A percentile compares a stretch with the other conserved stretches of the same genome.
Conservation (phyloP, 305 asterid genomes). For the Rubia tinctorum region DNA sequence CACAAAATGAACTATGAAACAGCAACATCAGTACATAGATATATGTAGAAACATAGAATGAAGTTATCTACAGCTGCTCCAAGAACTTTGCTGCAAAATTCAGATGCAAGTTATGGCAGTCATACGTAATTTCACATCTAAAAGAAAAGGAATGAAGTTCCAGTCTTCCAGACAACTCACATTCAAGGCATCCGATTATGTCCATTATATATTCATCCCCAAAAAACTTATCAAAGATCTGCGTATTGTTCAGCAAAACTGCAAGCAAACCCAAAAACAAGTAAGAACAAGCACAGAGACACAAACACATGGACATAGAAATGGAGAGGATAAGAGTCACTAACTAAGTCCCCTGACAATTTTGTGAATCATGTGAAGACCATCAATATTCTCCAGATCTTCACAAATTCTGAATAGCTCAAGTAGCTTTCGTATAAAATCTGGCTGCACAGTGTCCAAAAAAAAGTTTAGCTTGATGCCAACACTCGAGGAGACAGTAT, state of each 20-base stretch:
- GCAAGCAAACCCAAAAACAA: constrained; percentile 28
- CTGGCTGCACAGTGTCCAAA: constrained; percentile 54
- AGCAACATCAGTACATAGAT: neutral
- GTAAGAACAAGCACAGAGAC: neutral
- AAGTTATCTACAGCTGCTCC: neutral
- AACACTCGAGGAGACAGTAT: neutral
- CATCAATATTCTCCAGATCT: constrained; percentile 76
- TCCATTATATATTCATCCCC: constrained; percentile 94
- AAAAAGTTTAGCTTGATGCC: neutral
- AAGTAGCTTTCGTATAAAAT: constrained; percentile 74
- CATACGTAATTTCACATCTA: neutral
- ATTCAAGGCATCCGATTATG: constrained; percentile 93
- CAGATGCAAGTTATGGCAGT: neutral
- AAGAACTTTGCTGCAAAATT: neutral
- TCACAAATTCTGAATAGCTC: constrained; percentile 76
- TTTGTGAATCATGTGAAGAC: constrained; percentile 80
- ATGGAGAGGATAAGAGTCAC: constrained; percentile 26
- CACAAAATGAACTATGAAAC: neutral
- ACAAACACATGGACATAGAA: neutral
- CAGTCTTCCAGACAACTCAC: constrained; percentile 48
- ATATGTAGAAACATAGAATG: no score
- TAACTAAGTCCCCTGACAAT: constrained; percentile 87
- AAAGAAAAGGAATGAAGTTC: neutral
- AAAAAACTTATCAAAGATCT: constrained; percentile 85
- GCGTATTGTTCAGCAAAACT: constrained; percentile 84